These are phyloP conservation scores for Williopsis jadinii DNA, from an alignment of 1,139 yeast species.

Conservation along the genomic window DNA sequence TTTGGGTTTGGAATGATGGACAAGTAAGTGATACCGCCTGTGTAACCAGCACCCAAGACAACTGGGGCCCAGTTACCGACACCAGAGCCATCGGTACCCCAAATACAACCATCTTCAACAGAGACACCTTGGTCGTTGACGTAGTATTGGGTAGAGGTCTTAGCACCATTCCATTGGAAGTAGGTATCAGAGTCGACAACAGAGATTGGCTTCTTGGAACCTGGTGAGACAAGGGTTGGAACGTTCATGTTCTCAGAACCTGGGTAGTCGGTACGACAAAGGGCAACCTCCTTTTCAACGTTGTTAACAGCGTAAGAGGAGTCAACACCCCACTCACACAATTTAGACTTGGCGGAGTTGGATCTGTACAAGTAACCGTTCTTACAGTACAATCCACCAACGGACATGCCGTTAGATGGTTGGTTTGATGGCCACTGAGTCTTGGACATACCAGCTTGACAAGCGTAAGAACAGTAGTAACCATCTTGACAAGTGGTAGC, in stretches of 20 bases:
- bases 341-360: conserved; percentile 46
- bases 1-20: conserved; percentile 95
- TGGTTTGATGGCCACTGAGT: conserved; percentile 78
- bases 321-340: conserved; percentile 80
- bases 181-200: conserved; percentile 73
- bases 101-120: conserved; percentile 82
- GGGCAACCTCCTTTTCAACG: conserved; percentile 60
- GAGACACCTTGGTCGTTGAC: conserved; percentile 95
- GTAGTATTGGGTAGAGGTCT: conserved; percentile 92
- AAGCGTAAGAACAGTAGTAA: conserved; percentile 86
- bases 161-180: conserved; percentile 75
- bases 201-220: conserved; percentile 57
- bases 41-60: conserved; percentile 87
- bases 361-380: conserved; percentile 64
- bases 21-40: conserved; percentile 73
- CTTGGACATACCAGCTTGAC: conserved; percentile 88
- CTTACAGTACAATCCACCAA: conserved; percentile 73
- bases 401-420: conserved; percentile 68
- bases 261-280: conserved; percentile 98
- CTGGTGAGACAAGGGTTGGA: conserved; percentile 77
- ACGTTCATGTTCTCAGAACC: conserved; percentile 98
- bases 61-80: conserved; percentile 99
- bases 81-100: conserved; percentile 79
- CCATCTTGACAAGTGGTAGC: conserved; percentile 72
- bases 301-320: conserved; percentile 65